phyloP scores from a whole-genome alignment of 2,329 filamentous ascomycete species.

The Neofusicoccum parvum region DNA sequence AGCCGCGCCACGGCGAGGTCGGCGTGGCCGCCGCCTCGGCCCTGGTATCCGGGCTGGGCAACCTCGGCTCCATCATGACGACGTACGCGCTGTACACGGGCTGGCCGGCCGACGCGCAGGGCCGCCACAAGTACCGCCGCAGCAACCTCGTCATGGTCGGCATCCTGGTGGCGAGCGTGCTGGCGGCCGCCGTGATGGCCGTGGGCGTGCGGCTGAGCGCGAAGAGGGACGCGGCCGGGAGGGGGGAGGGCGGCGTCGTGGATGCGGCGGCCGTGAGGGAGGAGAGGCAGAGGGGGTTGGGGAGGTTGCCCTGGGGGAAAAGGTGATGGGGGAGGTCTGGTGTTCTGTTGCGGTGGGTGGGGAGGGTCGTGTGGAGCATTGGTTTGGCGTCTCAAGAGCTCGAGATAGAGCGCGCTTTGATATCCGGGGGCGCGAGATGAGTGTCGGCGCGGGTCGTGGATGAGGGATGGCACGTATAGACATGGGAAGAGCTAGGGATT shows the following conservation, averaged over 20 bases:
- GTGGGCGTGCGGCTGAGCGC: slow-evolving; percentile 54
- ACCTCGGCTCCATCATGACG: slow-evolving; percentile 81
- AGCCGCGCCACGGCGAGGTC: slow-evolving; percentile 84
- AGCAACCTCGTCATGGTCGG: slow-evolving; percentile 89
- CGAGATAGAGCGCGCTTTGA: no score
- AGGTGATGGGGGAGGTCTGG: neutral
- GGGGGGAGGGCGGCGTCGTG: slow-evolving; percentile 49
- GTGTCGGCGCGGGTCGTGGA: no score
- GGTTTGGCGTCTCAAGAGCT: no score
- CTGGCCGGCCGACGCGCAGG: slow-evolving; percentile 73
- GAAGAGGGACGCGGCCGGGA: neutral
- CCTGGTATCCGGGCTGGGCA: slow-evolving; percentile 83
- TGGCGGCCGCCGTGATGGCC: slow-evolving; percentile 71
- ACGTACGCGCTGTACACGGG: slow-evolving; percentile 89
- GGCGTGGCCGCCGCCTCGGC: slow-evolving; percentile 85
- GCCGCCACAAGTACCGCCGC: slow-evolving; percentile 72
- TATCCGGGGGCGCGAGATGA: no score
- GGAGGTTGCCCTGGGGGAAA: slow-evolving; percentile 32
- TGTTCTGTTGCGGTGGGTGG: neutral
- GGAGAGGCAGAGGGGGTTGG: slow-evolving; percentile 44
- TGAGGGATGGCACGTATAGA: no score
- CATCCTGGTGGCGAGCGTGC: slow-evolving; percentile 76
- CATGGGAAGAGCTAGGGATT: no score
- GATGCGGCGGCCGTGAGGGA: slow-evolving; percentile 46
- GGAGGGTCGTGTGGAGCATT: neutral